These are phyloP conservation scores for Gryganskiella cystojenkinii DNA, from an alignment of 192 early-diverging fungal species.

Conservation along the genomic window DNA sequence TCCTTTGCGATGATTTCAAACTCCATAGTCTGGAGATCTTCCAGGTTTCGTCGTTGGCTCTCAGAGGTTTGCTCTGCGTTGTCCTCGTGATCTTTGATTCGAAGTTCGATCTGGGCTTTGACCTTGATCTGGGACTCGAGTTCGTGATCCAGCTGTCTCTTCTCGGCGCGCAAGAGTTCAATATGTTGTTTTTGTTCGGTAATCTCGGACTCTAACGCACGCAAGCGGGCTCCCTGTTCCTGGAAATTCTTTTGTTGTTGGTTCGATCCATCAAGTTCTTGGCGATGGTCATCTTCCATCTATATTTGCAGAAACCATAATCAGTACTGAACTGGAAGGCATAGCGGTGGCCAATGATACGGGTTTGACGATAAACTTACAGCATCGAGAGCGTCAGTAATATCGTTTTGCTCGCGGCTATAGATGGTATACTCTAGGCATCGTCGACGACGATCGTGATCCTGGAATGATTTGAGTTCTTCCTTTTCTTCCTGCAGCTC, in stretches of 20 bases:
- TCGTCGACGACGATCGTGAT: conserved; percentile 85
- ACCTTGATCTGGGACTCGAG: conserved; percentile 79
- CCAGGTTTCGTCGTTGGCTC: conserved; percentile 25
- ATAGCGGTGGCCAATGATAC: not conserved
- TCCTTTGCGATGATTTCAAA: conserved; percentile 71
- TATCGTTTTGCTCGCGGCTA: conserved; percentile 86
- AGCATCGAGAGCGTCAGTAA: conserved; percentile 81
- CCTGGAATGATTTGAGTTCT: conserved; percentile 90
- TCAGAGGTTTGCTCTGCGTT: conserved; percentile 38
- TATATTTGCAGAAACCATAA: not conserved
- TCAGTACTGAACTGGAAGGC: conserved; percentile 54
- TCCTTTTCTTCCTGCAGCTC: conserved; percentile 96
- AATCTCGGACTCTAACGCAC: conserved; percentile 65
- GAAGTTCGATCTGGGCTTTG: conserved; percentile 81
- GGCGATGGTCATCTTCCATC: conserved; percentile 53
- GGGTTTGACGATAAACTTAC: conserved; percentile 8
- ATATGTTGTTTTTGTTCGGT: conserved; percentile 70
- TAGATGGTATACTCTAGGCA: conserved; percentile 95
- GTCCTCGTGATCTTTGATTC: conserved; percentile 86
- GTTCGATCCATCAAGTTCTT: conserved; percentile 61
- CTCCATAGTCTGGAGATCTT: conserved; percentile 58
- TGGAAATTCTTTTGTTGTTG: conserved; percentile 64
- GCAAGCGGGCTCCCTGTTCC: conserved; percentile 64
- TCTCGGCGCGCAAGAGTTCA: conserved; percentile 74
- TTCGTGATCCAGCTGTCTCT: conserved; percentile 77